Evolutionary conservation across 192 early-diverging fungal genomes (phyloP).

Genomic region (Coemansia sp.): DNA sequence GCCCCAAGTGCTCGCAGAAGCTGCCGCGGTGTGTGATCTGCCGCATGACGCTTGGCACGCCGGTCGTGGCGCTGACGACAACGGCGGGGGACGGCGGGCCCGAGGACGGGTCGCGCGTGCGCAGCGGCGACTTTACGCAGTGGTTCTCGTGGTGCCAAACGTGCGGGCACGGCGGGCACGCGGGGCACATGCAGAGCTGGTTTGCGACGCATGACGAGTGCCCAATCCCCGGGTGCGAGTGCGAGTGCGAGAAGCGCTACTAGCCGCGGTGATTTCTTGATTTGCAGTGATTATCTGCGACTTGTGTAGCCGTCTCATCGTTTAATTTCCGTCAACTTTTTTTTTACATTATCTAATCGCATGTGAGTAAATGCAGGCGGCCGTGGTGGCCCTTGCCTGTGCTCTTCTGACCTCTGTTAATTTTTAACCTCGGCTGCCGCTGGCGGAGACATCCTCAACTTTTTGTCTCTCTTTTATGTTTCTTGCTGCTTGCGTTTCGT

Average conservation of each 20-base stretch:
- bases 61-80: constrained; percentile 3
- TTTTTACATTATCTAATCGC: too few species aligned
- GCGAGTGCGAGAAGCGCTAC: constrained; percentile 30
- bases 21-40: constrained; percentile 51
- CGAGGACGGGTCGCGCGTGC: too few species aligned
- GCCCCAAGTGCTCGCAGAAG: constrained; percentile 29
- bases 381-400: too few species aligned
- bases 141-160: constrained; percentile 99
- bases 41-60: constrained; percentile 46
- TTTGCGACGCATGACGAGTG: constrained; percentile 80
- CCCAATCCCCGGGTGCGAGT: constrained; percentile 85
- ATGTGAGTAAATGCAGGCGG: too few species aligned
- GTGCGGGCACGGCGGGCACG: constrained; percentile 95
- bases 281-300: not conserved
- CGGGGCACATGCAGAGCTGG: constrained; percentile 86
- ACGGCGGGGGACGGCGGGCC: constrained; percentile 2
- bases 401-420: too few species aligned
- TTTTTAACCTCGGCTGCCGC: too few species aligned
- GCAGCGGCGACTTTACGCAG: constrained; percentile 61
- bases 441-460: too few species aligned
- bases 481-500: too few species aligned
- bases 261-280: not conserved
- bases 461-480: too few species aligned
- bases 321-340: too few species aligned
- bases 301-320: too few species aligned